These are phyloP conservation scores for Candida boidinii DNA, from an alignment of 805 yeast genomes.

Conservation along the genomic window DNA sequence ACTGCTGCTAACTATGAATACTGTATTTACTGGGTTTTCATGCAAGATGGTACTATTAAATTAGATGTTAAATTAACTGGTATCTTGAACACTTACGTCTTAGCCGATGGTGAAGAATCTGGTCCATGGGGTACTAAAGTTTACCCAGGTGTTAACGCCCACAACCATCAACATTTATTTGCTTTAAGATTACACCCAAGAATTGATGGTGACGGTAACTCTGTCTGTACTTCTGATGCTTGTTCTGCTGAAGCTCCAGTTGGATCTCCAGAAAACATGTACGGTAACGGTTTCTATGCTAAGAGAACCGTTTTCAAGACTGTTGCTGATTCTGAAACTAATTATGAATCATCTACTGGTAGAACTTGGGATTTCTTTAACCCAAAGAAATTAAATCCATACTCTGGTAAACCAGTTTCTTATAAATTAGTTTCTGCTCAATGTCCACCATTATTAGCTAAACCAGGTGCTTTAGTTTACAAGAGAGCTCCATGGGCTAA, in stretches of 20 bases:
- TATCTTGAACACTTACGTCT: conserved; percentile 64
- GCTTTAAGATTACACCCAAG: conserved; percentile 73
- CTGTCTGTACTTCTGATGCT: conserved; percentile 64
- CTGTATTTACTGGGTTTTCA: conserved; percentile 74
- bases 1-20: conserved; percentile 85
- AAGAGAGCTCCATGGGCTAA: conserved; percentile 83
- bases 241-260: conserved; percentile 46
- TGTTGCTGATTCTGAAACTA: conserved; percentile 55
- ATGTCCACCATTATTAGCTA: conserved; percentile 65
- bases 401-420: conserved; percentile 68
- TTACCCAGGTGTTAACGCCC: conserved; percentile 75
- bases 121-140: conserved; percentile 79
- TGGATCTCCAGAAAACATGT: conserved; percentile 63
- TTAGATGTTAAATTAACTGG: conserved; percentile 76
- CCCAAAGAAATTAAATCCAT: conserved; percentile 56
- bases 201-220: conserved; percentile 72
- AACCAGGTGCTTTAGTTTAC: conserved; percentile 63
- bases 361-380: conserved; percentile 76
- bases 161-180: conserved; percentile 81
- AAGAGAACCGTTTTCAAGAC: conserved; percentile 61
- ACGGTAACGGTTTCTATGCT: conserved; percentile 70
- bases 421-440: conserved; percentile 72
- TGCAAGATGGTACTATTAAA: conserved; percentile 79
- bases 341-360: conserved; percentile 51
- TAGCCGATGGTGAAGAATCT: conserved; percentile 54